Evolutionary conservation across 2,329 filamentous ascomycete genomes (phyloP), one percentile per base, ranked within the genome.

Genomic region (Nemania sp.): DNA sequence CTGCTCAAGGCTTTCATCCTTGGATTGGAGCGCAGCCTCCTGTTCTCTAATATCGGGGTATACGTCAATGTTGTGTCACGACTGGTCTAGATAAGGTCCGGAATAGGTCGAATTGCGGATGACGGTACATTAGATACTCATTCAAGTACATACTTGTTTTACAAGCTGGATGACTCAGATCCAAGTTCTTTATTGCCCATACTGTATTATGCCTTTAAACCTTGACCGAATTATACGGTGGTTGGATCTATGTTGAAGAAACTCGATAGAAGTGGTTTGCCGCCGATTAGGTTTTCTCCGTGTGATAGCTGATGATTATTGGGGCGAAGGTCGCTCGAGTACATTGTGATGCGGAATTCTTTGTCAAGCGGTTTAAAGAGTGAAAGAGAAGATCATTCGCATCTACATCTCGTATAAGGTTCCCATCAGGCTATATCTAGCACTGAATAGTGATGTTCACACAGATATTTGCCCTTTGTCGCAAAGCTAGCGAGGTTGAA

Each of bases 111-210:
- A 66, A 57, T 70, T 72, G 66, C 67, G 66, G 63, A 62, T 68
- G 63, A 73, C 51, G 69, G 68, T 67, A 72, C 64, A 75, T 73
- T 76, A 76, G 73, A 76, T 75, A 75, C 45, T 56, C 53, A 64
- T 71, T 62, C 70, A 64, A 72, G 71, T 75, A 74, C 73, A 76
- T 76, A 76, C 62, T 65, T 66, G 59, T 58, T 61, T 26, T 27
- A 54, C 45, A 43, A 59, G 49, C 41, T 49, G 62, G 43, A 68
- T 51, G 52, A 41, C 57, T 47, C 56, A 26, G 41, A 53, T 45
- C 20, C 20, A 29, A 56, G 43, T 49, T 58, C 13, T 51, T n/a
- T 58, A 47, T 62, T 65, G 45, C 58, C 20, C 43, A 29, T 58
- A 49, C 24, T 10, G n/a, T 47, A 20, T 22, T 11, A 24, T 45